Conservation (phyloP, 768 basidiomycete species). For the Hydnum rufescens region DNA sequence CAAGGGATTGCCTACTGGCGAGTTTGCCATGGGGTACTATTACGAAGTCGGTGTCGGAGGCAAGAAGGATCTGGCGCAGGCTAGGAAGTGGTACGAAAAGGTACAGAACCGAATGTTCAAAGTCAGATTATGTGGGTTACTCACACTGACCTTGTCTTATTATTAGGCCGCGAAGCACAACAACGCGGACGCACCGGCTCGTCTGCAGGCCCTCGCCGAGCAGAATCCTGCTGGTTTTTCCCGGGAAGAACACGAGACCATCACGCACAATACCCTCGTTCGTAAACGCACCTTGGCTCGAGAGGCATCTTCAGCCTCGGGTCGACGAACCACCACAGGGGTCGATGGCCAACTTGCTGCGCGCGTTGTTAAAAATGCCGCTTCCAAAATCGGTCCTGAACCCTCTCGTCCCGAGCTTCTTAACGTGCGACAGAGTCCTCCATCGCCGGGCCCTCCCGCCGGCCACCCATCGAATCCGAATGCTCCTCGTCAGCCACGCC, state of each 20-base stretch:
- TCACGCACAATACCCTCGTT: conserved; percentile 64
- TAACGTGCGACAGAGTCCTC: background rate
- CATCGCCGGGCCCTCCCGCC: background rate
- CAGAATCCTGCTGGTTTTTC: conserved; percentile 46
- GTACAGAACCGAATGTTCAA: conserved; percentile 19
- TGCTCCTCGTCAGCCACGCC: conserved; percentile 1
- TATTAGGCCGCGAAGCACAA: conserved; percentile 51
- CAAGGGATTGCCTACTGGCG: conserved; percentile 59
- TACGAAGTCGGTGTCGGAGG: conserved; percentile 81
- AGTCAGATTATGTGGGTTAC: background rate
- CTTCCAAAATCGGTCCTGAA: background rate
- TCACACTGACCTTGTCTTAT: conserved; percentile 5
- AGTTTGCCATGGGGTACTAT: conserved; percentile 95
- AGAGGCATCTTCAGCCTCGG: conserved; percentile 15
- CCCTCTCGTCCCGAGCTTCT: background rate
- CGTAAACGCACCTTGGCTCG: conserved; percentile 56
- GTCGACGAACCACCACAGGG: conserved; percentile 1
- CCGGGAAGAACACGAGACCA: conserved; percentile 56
- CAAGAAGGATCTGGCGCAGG: conserved; percentile 24
- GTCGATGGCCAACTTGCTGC: conserved; percentile 2
- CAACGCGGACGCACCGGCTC: conserved; percentile 60
- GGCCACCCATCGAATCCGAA: background rate
- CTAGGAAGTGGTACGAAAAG: conserved; percentile 59
- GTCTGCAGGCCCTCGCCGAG: conserved; percentile 46
- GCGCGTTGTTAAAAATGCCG: conserved; percentile 1